Evolutionary conservation across 805 yeast genomes (phyloP), one percentile per base, ranked within the genome.

Genomic region (Candida chilensis): DNA sequence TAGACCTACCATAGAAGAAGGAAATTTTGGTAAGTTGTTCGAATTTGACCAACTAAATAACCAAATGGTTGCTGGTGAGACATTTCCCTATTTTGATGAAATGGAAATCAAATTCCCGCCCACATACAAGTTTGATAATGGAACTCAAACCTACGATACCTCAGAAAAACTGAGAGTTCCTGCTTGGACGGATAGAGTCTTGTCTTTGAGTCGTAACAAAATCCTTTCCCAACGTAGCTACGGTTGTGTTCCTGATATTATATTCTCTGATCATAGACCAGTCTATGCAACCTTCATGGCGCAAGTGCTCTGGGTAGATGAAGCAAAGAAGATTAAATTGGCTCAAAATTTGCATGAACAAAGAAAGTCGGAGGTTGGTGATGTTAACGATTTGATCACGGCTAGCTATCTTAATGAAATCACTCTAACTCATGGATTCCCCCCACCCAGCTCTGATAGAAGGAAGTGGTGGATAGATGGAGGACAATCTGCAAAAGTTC

Each of bases 131-230:
- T 92, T 80, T 50, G 95, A 92, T 48, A 81, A 84, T 29, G 94
- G 94, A 4, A 80, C 94, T 0, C 72, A 70, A 28, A 55, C 48
- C 3, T 92, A 88, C 49, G 99, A 92, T 50, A 71, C 94, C 0
- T 78, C 94, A 24, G 97, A 90, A 45, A 92, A 92, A 53, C 78
- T 77, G 52, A 71, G 99, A 37, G 77, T 84, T 9, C 99, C 98
- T 1, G 94, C 98, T 0, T 92, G 98, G 98, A 88, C 97, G 3
- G 99, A 92, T 57, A 60, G 98, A 34, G 77, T 90, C 19, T 53
- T 88, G 28, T 78, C 75, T 44, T 42, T 61, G 32, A 55, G 67
- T 3, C 60, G 81, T 16, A 77, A 82, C 11, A 66, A 69, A 20
- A 61, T 68, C 8, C 50, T 88, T 33, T 63, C 57, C 27, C 90